These are phyloP conservation scores for Wallacemonas rigidus DNA, from an alignment of 208 protist genomes.

Conservation along the genomic window DNA sequence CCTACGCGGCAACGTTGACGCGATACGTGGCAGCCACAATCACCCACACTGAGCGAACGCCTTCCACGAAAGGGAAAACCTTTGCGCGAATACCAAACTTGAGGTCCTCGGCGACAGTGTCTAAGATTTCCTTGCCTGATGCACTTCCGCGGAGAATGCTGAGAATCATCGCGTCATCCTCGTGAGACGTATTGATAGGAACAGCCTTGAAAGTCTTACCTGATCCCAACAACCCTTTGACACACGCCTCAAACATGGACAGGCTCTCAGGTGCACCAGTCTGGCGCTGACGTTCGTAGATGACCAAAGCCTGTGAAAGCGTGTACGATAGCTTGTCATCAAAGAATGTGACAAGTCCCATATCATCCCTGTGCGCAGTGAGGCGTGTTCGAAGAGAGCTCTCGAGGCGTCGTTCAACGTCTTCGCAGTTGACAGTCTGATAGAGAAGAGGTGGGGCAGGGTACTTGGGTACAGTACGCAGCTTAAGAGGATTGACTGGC, in stretches of 20 bases:
- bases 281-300: slow-evolving; percentile 79
- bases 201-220: slow-evolving; percentile 92
- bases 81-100: slow-evolving; percentile 78
- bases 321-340: slow-evolving; percentile 81
- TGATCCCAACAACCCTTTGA: slow-evolving; percentile 81
- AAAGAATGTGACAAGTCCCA: slow-evolving; percentile 73
- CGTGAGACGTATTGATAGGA: slow-evolving; percentile 88
- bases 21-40: slow-evolving; percentile 87
- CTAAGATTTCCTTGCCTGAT: slow-evolving; percentile 85
- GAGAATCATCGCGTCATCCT: slow-evolving; percentile 66
- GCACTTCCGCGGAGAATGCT: slow-evolving; percentile 46
- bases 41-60: slow-evolving; percentile 87
- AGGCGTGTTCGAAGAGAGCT: slow-evolving; percentile 48
- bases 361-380: slow-evolving; percentile 64
- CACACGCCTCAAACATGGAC: slow-evolving; percentile 79
- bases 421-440: slow-evolving; percentile 30
- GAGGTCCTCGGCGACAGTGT: slow-evolving; percentile 71
- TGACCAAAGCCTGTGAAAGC: slow-evolving; percentile 75
- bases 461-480: slow-evolving; percentile 82
- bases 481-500: slow-evolving; percentile 86
- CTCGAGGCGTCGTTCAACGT: slow-evolving; percentile 61
- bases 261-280: slow-evolving; percentile 44
- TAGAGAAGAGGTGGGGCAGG: slow-evolving; percentile 70
- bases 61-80: slow-evolving; percentile 85
- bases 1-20: slow-evolving; percentile 15